These are phyloP conservation scores for Erodium maritimum DNA, from an alignment of 345 rosid species.

Conservation along the genomic window DNA sequence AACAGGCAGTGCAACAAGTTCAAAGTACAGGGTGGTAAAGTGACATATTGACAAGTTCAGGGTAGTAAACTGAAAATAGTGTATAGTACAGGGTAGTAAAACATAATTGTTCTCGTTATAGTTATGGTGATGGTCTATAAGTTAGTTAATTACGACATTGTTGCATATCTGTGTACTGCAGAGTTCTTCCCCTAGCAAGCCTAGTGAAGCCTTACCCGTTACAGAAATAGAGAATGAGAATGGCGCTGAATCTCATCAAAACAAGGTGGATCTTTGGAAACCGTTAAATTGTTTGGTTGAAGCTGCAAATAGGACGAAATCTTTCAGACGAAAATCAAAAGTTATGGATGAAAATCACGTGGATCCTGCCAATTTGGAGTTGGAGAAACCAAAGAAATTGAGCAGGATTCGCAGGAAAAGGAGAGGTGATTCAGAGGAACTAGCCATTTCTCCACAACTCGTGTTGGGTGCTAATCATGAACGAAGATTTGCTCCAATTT, in stretches of 20 bases:
- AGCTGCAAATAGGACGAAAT: conserved; percentile 78
- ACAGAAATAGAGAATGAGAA: conserved; percentile 31
- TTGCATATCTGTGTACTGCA: conserved; percentile 10
- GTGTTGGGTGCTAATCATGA: conserved; percentile 34
- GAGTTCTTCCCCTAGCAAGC: conserved; percentile 52
- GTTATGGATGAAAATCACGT: conserved; percentile 34
- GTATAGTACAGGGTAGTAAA: no score
- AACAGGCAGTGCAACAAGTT: no score
- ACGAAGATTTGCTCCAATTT: conserved; percentile 62
- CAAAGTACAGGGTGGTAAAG: no score
- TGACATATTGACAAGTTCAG: no score
- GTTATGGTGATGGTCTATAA: no score
- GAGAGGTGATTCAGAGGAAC: conserved; percentile 34
- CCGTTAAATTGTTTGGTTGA: conserved; percentile 90
- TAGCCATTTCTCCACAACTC: conserved; percentile 39
- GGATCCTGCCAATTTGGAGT: conserved; percentile 41
- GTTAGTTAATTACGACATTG: no score
- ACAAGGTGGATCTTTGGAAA: conserved; percentile 71
- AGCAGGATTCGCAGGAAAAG: conserved; percentile 49
- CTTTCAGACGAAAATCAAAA: conserved; percentile 36
- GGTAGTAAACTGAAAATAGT: no score
- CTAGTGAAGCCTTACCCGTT: conserved; percentile 20
- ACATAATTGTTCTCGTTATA: no score
- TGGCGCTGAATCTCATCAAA: conserved; percentile 42
- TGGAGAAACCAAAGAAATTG: conserved; percentile 45